Base-by-base conservation (phyloP, 768 basidiomycete species). In the Boletus fagicola region DNA sequence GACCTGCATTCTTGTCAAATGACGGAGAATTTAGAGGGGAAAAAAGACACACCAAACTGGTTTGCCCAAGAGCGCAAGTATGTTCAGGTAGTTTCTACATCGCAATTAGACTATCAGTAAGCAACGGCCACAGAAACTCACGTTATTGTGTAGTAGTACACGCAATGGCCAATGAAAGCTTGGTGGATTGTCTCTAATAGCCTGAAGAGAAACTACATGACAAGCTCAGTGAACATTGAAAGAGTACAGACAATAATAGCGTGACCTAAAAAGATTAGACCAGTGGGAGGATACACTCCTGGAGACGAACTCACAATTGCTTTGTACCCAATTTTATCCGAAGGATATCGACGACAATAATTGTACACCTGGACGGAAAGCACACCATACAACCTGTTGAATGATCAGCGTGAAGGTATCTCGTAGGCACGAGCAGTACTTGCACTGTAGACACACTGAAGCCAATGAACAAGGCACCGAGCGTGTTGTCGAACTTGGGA, bases 391-490 rank as follows among this genome's bases (percentile, higher is more conserved):
- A 74, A 51, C 36, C 77, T 78, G 64, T 48, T 35, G 38, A 38
- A 78, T 63, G 48, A 68, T 74, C 61, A 77, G 58, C 12, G 2
- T 8, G 8, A 28, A 5, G n/a, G n/a, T 15, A 38, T 39, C 18
- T 24, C 20, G 38, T 28, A 33, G 20, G 46, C 10, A 40, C 26
- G 31, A 20, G 3, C 1, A 22, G 16, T 36, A 59, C 75, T 61
- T 47, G 66, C 77, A 68, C 48, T 40, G 68, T 63, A n/a, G 86
- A 80, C 40, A 77, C 69, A 1, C 79, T 77, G 58, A 84, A 85
- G 33, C 86, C 86, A 46, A 85, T 65, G 59, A 86, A 79, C 44
- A 81, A 70, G 18, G 85, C 84, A 36, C 86, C 86, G 16, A 87
- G 76, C 1, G 86, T 86, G 62, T 74, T 77, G 65, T 75, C 68